Evolutionary conservation across 176 grass and related monocot genomes (phyloP), one percentile per base, ranked within the genome.

Genomic region (Musa troglodytarum): DNA sequence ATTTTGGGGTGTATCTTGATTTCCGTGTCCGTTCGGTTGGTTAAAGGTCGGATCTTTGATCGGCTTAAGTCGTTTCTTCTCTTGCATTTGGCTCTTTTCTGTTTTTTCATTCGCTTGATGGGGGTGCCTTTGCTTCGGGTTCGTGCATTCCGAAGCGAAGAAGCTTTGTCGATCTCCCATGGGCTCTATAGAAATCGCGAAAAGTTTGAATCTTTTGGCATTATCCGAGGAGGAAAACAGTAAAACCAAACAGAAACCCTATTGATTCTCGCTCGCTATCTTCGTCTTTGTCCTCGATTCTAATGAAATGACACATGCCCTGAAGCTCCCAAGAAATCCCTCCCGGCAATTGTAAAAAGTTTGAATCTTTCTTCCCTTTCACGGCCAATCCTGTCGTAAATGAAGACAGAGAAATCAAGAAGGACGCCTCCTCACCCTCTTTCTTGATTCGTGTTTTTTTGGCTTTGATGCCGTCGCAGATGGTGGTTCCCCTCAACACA

Each of bases 401-500:
- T 3, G 20, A 19, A 62, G 57, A 62, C 34, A 62, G 50, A 50
- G 19, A 50, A 49, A 8, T 13, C 29, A 24, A 43, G 26, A 21
- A 16, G 61, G 25, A 13, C 26, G 43, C 8, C 54, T 12, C 57
- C 20, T 19, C 43, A 19, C 20, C 20, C 15, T 61, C 57, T 61
- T 61, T 61, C 57, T 61, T 62, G 57, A n/a, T 21, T 74, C 76
- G 74, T 21, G 69, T 71, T 43, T 43, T 43, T 43, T 43, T 43
- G 63, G 72, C 53, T 81, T 62, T 62, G 57, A 62, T 62, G 9
- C 57, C 13, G 9, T 53, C 34, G 54, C 89, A 96, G 89, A 89
- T 78, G 69, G 87, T 63, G 52, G 92, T 96, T 82, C 92, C 92
- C 74, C 83, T 92, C 50, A 77, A 96, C 85, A 92, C 89, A 71